Evolutionary conservation across 164 flowering plant genomes (phyloP), one percentile per base, ranked within the genome.

Genomic region (Kingdonia uniflora): DNA sequence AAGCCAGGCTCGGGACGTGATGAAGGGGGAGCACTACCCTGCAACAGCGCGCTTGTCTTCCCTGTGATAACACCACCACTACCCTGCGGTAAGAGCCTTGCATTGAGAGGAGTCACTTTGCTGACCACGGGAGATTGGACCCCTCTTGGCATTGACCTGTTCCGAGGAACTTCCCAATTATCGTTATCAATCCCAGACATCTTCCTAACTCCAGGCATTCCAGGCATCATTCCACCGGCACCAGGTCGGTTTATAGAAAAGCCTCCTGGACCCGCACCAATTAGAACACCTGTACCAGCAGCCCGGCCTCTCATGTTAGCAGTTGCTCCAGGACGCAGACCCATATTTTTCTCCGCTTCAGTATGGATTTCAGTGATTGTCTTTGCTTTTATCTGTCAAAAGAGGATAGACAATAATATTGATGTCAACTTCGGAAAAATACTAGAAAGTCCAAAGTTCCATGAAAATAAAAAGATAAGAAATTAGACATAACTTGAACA

Each of bases 211-310:
- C 96, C 97, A 13, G 98, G 98, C 94, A 92, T 85, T 23, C 96
- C 98, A 50, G 95, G 96, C 95, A 92, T 88, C 99, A 88, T 74
- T 26, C 95, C 99, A 29, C 95, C 95, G 22, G 80, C 6, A 13
- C 95, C 97, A 48, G 87, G 95, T n/a, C 92, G 76, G 35, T 59
- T 70, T 16, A 76, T 69, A 13, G 88, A 87, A 57, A 74, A 75
- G 23, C 95, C 87, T 2, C 82, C 81, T 17, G 87, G 76, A 29
- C 79, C 64, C 1, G 70, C 42, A 42, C 54, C 71, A 20, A 80
- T 82, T 56, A 72, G 68, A 29, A 64, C 65, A 53, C 78, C 83
- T 57, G 79, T 54, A 57, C 55, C 57, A 21, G 57, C 43, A 20
- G 58, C 63, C 40, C 92, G 86, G 24, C 53, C 84, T 67, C 95